Evolutionary conservation across 2,329 filamentous ascomycete species (phyloP), one percentile per base, ranked within the genome.

Genomic region (Pseudogymnoascus sp.): DNA sequence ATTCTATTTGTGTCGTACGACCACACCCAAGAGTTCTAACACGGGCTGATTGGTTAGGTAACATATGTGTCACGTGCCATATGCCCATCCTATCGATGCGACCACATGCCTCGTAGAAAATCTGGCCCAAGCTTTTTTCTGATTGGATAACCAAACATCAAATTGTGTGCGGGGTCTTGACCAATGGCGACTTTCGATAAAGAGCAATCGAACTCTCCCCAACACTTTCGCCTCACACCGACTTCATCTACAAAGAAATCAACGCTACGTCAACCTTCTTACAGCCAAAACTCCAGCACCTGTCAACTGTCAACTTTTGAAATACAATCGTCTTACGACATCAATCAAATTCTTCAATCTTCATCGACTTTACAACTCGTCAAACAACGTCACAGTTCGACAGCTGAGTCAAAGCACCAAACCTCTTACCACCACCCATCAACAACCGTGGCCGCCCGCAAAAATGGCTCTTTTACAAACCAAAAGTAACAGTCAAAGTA

Each of bases 401-500:
- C 50, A 28, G 28, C 28, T 56, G 50, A 56, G 50, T 56, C 50
- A 56, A 56, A 56, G 50, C 50, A 56, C 50, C 25, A 56, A 56
- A 56, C 50, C 50, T 6, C 16, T 33, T 56, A 56, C 25, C 47
- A 56, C 28, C 50, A 56, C 50, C 18, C 12, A 62, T 31, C 37
- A 33, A 53, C 70, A 72, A 71, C 64, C 67, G 67, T 73, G 71
- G 71, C 70, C 70, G 71, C 66, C 65, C 35, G 65, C 63, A 53
- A 62, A 59, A 72, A 73, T 73, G 72, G 67, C 72, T 63, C 70
- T 71, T 68, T 70, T 67, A 68, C 71, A 68, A 71, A 72, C 68
- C 59, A 65, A 70, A 63, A 72, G 63, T 68, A 65, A 69, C 66
- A 70, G 62, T 82, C 85, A 83, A 87, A 89, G 85, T 90, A 89